Evolutionary conservation across 305 asterid genomes (phyloP), one percentile per base, ranked within the genome.

Genomic region (Withania somnifera): DNA sequence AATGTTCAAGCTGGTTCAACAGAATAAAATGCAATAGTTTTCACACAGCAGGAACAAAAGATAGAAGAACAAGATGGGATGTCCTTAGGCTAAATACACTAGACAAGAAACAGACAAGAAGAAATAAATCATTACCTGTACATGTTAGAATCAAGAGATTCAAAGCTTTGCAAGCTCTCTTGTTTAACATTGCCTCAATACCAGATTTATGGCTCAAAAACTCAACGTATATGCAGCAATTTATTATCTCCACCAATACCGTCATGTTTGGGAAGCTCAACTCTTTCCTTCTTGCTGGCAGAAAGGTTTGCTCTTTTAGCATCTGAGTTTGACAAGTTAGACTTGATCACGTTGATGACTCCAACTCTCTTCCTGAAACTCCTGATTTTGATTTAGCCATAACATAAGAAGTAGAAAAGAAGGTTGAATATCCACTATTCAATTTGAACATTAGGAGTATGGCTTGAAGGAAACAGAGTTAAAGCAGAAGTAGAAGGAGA

Each of bases 171-270:
- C 88, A 93, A 78, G 97, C 97, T 86, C 91, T 85, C 47, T 93
- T 86, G 66, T 94, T 94, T 87, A 93, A 82, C 22, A 92, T 87
- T 15, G 97, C 93, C 83, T 94, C 95, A 85, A 93, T 56, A 52
- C 97, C 98, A 52, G 94, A 92, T 51, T 92, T 94, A 84, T 94
- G 94, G 67, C 85, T 84, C 60, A 93, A 88, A 86, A 93, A 93
- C 47, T 93, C 88, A 83, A n/a, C 94, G 89, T 67, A 93, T 89
- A 78, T 87, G 88, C 54, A 71, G 67, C 51, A 47, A 64, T 36
- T 75, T 82, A 40, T 76, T 73, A 80, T 84, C 88, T 36, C 88
- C 91, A 45, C 26, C 66, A 22, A 77, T 64, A 83, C 86, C 88
- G 47, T 83, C 87, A 76, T 88, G 84, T 58, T 83, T 89, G 22